Evolutionary conservation across 345 rosid species (phyloP), one percentile per base, ranked within the genome.

Genomic region (Sisymbrium altissimum): DNA sequence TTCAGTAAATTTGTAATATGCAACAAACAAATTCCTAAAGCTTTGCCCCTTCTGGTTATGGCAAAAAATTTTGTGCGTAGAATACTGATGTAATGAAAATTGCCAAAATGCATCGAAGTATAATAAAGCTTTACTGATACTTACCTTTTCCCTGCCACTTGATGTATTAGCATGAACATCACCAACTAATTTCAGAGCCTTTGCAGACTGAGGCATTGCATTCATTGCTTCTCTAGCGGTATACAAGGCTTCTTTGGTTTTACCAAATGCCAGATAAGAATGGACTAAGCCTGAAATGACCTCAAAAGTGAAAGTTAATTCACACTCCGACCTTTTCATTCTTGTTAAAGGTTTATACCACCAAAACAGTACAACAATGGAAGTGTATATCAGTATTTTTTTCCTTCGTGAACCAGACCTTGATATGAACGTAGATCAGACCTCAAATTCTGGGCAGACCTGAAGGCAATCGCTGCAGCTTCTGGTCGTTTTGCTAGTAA

Each of bases 181-280:
- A 49, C 99, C 99, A 38, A 95, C 99, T 80, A 92, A 81, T 78
- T 92, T 95, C 70, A 92, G 74, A 53, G 98, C 97, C 83, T 88
- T 92, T 53, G 99, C 96, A 48, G 98, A 95, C 75, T 92, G 99
- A 79, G 99, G 99, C 97, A 92, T 95, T 54, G 97, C 94, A 83
- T 87, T 95, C 98, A 92, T 92, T 50, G 98, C 99, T 85, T 92
- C 99, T 79, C 99, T 88, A 10, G 99, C 90, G 39, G 94, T 86
- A 86, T 83, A 87, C 58, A 95, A 82, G 44, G 98, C 99, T 81
- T 95, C 97, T 83, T 95, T 95, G 71, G 86, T 84, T 84, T 90
- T 95, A 49, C 88, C 85, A 76, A 83, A 89, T 68, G 92, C 91
- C 86, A 95, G 70, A 86, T 92, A 95, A 32, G 99, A 92, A 73